Percentiles rank a stretch among this genome's conserved stretches.
Evolutionary conservation across 805 yeast species (phyloP).

Genomic region (Metschnikowia amazonensis): DNA sequence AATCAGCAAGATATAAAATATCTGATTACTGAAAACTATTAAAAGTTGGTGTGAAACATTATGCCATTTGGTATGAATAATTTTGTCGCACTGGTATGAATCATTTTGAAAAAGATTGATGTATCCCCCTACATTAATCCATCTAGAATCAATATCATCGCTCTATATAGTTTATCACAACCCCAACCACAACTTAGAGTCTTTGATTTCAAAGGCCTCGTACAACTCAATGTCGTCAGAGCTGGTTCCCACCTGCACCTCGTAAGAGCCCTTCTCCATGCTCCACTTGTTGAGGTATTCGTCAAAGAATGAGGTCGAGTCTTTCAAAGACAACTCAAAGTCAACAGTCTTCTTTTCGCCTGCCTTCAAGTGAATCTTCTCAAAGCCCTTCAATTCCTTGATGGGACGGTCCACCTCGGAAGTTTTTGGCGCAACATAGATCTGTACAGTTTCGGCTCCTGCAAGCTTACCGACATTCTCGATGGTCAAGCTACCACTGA

Average conservation of each 20-base stretch:
- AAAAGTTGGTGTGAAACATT: too few relatives aligned
- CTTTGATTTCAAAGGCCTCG: conserved; percentile 7
- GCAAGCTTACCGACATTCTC: conserved; percentile 45
- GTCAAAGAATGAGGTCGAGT: conserved; percentile 54
- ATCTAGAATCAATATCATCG: background rate
- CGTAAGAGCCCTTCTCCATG: conserved; percentile 48
- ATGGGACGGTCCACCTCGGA: conserved; percentile 47
- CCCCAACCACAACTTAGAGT: conserved; percentile 14
- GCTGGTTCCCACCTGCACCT: conserved; percentile 44
- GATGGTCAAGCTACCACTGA: conserved; percentile 37
- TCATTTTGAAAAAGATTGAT: too few relatives aligned
- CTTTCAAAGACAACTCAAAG: conserved; percentile 41
- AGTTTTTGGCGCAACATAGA: conserved; percentile 41
- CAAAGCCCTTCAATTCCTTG: conserved; percentile 59
- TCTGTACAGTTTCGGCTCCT: conserved; percentile 56
- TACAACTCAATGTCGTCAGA: conserved; percentile 25
- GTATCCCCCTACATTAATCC: too few relatives aligned
- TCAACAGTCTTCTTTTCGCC: conserved; percentile 40
- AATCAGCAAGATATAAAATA: too few relatives aligned
- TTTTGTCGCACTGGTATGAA: too few relatives aligned
- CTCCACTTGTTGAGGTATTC: conserved; percentile 48
- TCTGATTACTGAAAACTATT: too few relatives aligned
- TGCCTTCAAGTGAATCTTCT: conserved; percentile 44
- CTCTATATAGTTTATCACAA: conserved; percentile 5
- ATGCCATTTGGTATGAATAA: too few relatives aligned